These are phyloP conservation scores for Oligophagozyma castellii DNA, from an alignment of 1,139 yeast species.

Conservation along the genomic window DNA sequence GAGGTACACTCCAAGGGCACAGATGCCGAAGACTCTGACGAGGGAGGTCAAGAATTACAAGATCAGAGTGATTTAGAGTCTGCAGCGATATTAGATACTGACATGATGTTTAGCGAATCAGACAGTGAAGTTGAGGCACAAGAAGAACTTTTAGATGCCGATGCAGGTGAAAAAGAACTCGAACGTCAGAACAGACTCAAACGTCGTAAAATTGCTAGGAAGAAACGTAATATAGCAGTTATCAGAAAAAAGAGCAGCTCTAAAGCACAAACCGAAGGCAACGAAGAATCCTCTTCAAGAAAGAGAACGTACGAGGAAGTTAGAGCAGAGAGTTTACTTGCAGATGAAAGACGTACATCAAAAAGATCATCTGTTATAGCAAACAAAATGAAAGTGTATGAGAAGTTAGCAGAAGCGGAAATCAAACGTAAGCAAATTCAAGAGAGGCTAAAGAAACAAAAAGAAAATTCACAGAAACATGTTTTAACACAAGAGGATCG, in stretches of 20 bases:
- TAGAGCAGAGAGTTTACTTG: constrained; percentile 36
- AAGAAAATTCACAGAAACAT: constrained; percentile 30
- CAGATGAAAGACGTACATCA: constrained; percentile 52
- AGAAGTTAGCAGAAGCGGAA: constrained; percentile 60
- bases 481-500: constrained; percentile 78
- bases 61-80: constrained; percentile 10
- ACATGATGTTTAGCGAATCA: constrained; percentile 31
- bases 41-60: constrained; percentile 11
- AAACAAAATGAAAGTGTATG: constrained; percentile 65
- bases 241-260: constrained; percentile 32
- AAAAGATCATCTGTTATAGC: constrained; percentile 68
- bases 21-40: constrained; percentile 15
- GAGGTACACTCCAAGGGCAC: constrained; percentile 22
- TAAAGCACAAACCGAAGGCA: constrained; percentile 3
- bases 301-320: constrained; percentile 20
- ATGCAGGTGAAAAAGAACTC: constrained; percentile 55
- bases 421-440: constrained; percentile 40
- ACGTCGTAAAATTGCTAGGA: constrained; percentile 30
- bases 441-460: constrained; percentile 20
- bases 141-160: constrained; percentile 40
- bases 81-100: constrained; percentile 27
- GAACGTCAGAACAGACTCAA: constrained; percentile 36
- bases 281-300: constrained; percentile 13
- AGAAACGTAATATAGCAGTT: constrained; percentile 28
- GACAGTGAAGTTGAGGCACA: constrained; percentile 18